A percentile compares a stretch with the other conserved stretches of the same genome.
Evolutionary conservation across 257 asterid genomes (phyloP).

Genomic region (Lycium barbarum): DNA sequence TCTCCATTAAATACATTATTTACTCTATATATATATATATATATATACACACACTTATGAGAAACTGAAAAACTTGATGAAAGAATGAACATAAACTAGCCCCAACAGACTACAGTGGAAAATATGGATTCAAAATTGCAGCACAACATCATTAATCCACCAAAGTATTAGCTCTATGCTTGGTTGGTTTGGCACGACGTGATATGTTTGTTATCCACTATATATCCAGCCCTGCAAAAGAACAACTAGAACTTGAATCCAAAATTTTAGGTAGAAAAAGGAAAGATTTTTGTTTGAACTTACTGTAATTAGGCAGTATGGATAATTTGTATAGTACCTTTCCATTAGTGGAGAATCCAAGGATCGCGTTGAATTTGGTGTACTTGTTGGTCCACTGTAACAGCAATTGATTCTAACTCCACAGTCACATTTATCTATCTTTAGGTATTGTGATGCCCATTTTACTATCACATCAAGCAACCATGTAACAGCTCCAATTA

Average conservation of each 20-base stretch:
- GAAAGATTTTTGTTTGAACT: background rate
- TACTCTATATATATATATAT: too few species aligned
- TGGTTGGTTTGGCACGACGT: background rate
- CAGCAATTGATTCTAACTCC: background rate
- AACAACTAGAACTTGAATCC: background rate
- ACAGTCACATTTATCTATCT: background rate
- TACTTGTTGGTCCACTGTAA: background rate
- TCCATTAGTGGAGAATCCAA: background rate
- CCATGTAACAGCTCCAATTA: constrained; percentile 23
- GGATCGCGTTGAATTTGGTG: background rate
- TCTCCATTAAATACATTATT: background rate
- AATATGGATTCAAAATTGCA: background rate
- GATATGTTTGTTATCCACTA: background rate
- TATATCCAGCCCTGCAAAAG: constrained; percentile 13
- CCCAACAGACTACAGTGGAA: background rate
- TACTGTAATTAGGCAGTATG: background rate
- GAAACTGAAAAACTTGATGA: too few species aligned
- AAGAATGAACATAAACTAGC: background rate
- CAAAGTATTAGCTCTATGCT: background rate
- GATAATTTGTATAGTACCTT: constrained; percentile 4
- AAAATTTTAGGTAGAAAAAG: background rate
- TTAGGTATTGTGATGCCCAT: background rate
- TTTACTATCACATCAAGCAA: background rate
- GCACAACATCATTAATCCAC: background rate
- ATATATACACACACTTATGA: too few species aligned